Base-by-base conservation (phyloP, 1,284 basidiomycete genomes). In the Coriolopsis trogii region DNA sequence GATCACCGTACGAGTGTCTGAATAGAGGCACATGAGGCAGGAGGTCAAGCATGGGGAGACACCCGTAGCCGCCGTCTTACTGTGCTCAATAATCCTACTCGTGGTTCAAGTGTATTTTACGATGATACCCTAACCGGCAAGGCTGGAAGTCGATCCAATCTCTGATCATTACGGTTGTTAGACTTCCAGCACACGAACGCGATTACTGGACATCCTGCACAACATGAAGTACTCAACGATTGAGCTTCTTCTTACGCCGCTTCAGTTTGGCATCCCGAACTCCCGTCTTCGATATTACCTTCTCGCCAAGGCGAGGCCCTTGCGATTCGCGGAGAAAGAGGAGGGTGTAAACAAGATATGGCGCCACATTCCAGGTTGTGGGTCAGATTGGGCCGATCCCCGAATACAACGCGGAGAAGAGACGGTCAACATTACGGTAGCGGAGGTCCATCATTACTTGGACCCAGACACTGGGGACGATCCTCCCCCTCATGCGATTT, bases 261-360 rank as follows among this genome's bases (percentile, higher is more conserved):
- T 89, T 4, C 89, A 91, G 64, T 88, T 87, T 56, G 82, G 84
- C 18, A 82, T 90, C 21, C 89, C 89, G 6, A 91, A 91, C 63
- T 91, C 89, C 13, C 81, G 88, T 16, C 69, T 89, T 48, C 77
- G 89, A 26, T 91, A 91, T 63, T 91, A 91, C 59, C 72, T 89
- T n/a, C 78, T 91, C 1, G 88, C 87, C 6, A 85, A 81, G 59
- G 64, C 67, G 16, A 56, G 58, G 4, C 74, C 81, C 3, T 59
- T 77, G 76, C 52, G 46, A 34, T 59, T 61, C 53, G 43, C 55
- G 41, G 16, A 30, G 18, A 33, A 42, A 13, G 18, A 42, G 45
- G 28, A 23, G 10, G 16, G 28, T 10, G 50, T 42, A 34, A 60
- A 66, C 30, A 55, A 55, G 15, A 40, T 83, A 15, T 77, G 75